A percentile compares a stretch with the other conserved stretches of the same genome.
phyloP scores from a whole-genome alignment of 495 filamentous ascomycete species.

The Cudoniella acicularis region DNA sequence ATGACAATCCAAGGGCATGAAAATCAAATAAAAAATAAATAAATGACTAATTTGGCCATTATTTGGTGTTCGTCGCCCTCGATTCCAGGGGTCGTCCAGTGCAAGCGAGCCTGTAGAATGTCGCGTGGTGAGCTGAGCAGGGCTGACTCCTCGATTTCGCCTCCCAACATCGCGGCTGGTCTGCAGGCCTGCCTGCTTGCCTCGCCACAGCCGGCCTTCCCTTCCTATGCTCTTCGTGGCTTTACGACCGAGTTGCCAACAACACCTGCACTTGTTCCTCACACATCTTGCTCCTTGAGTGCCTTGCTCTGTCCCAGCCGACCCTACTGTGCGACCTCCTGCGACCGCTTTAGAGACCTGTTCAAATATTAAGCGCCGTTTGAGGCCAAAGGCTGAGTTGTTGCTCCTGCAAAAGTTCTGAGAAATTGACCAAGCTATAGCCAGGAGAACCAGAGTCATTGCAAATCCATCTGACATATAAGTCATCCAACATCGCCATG shows the following conservation, averaged over 20 bases:
- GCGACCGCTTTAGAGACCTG: conserved; percentile 16
- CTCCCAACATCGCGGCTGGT: neutral
- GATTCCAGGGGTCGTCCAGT: too few relatives aligned
- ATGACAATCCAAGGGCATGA: too few relatives aligned
- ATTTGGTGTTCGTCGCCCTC: too few relatives aligned
- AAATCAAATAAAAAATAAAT: too few relatives aligned
- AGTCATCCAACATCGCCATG: conserved; percentile 12
- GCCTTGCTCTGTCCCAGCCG: conserved; percentile 27
- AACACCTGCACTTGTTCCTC: neutral
- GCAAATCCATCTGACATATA: conserved; percentile 19
- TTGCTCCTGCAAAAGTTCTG: conserved; percentile 12
- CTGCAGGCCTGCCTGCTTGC: neutral
- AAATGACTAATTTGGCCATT: too few relatives aligned
- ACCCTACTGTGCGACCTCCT: conserved; percentile 14
- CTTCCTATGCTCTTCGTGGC: neutral
- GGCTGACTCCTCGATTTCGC: neutral
- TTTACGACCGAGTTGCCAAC: neutral
- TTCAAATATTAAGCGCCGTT: conserved; percentile 5
- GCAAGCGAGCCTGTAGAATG: too few relatives aligned
- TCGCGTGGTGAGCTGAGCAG: too few relatives aligned
- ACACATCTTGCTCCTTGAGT: too few relatives aligned
- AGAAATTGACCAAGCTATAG: conserved; percentile 12
- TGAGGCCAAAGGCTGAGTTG: conserved; percentile 21
- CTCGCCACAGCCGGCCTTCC: neutral
- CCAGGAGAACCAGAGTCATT: conserved; percentile 9